Evolutionary conservation across 805 yeast genomes (phyloP), one percentile per base, ranked within the genome.

Genomic region (Clavispora asparagi): DNA sequence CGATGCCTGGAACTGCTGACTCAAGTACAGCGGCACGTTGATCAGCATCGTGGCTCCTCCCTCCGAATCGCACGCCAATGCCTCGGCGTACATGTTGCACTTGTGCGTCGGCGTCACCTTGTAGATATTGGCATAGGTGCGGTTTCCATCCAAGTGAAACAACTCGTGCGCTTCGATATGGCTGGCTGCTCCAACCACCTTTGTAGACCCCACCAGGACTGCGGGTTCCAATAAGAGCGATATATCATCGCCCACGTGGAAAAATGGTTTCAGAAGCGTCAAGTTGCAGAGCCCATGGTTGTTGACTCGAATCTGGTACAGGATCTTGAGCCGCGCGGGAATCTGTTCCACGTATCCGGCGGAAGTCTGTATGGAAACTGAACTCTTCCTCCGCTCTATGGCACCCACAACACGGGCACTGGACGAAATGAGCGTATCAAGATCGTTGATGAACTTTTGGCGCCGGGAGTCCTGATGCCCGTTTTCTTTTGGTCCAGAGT

Each of bases 151-250:
- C 13, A 53, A 17, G 47, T 70, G 71, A 51, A 61, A 70, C 4
- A 55, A 42, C 45, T 71, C 76, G 44, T 67, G 68, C 10, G 74
- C 75, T 50, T 70, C 76, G n/a, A 70, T 40, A 46, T 64, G 67
- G 9, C 55, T 58, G 5, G 65, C 56, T 23, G 62, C 46, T 1
- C 76, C 76, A 1, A 61, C 65, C 6, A 70, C 61, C 35, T 60
- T 61, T 1, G 65, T 55, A 7, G 44, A 14, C 12, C 25, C 45
- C 4, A 41, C 47, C 47, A 11, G 40, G 17, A 7, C 48, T 45
- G 30, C 39, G 27, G 26, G 31, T 41, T 65, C 63, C n/a, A 71
- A 51, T 1, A 54, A 50, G 46, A 64, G 70, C 43, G 61, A 53
- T 11, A 71, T 52, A 44, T 71, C 74, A 28, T 71, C 73, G 16